A percentile compares a stretch with the other conserved stretches of the same genome.
These are phyloP conservation scores for Colletotrichum graminicola DNA, from an alignment of 2,329 filamentous ascomycete genomes.

Conservation along the genomic window DNA sequence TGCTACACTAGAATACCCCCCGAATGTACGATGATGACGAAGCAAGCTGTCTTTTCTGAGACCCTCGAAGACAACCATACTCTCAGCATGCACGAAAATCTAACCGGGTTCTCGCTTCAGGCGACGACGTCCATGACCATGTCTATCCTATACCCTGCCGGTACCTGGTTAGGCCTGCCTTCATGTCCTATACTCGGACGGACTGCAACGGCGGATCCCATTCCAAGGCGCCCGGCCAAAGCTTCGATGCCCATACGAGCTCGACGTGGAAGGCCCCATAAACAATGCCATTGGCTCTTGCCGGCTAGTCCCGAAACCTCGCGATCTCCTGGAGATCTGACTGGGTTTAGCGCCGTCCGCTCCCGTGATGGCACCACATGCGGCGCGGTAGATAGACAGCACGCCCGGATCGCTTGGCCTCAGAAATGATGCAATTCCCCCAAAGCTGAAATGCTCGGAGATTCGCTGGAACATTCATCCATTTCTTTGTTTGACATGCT, in stretches of 20 bases:
- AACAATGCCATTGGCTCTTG: neutral
- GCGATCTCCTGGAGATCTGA: conserved; percentile 19
- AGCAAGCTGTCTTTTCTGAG: neutral
- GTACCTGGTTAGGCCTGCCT: neutral
- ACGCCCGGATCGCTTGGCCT: neutral
- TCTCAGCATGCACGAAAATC: neutral
- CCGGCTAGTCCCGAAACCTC: conserved; percentile 3
- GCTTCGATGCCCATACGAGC: neutral
- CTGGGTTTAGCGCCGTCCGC: conserved; percentile 24
- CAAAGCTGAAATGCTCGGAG: neutral
- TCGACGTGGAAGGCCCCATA: neutral
- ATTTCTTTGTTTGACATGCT: neutral
- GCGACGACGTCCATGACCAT: neutral
- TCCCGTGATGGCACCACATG: neutral
- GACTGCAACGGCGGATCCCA: conserved; percentile 27
- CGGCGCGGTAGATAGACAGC: neutral
- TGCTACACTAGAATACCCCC: conserved; percentile 32
- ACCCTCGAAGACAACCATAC: neutral
- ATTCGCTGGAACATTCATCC: neutral
- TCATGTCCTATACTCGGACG: conserved; percentile 18
- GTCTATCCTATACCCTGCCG: no score
- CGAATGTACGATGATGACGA: conserved; percentile 30
- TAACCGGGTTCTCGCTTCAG: conserved; percentile 1
- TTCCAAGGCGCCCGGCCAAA: conserved; percentile 16
- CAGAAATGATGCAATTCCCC: neutral